Evolutionary conservation across 192 early-diverging fungal species (phyloP), one percentile per base, ranked within the genome.

Genomic region (Diversispora eburnea): DNA sequence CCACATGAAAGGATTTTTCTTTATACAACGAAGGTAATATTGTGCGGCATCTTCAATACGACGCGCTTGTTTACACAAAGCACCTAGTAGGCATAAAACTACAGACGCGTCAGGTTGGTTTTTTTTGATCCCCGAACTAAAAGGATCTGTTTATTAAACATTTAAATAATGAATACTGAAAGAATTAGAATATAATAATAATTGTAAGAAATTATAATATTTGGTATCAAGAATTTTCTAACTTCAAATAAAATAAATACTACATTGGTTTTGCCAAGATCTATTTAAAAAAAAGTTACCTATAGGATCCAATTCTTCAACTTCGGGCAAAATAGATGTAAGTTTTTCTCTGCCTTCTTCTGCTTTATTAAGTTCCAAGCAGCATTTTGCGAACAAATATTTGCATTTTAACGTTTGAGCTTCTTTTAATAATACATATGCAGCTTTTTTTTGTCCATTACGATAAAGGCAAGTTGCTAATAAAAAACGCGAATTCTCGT

Each of bases 1-100:
- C 84, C 84, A 85, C 48, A 85, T 55, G 67, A 85, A 81, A 42
- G 84, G 84, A 63, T 79, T 82, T 52, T 69, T 58, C 10, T 79
- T 69, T 3, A 85, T 54, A 13, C 78, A 78, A 17, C 77, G 54
- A n/a, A 72, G 67, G 22, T 80, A 85, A 58, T 81, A 76, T 54
- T 62, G 72, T 43, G 76, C 67, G 15, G 84, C 84, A n/a, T 77
- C 59, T 10, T 75, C 76, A 61, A 22, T 73, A 59, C 71, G 77
- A 66, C 33, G 75, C 63, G 54, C 81, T 76, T 75, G 25, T 72
- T 64, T 62, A n/a, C 73, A 73, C 7, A 79, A 55, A 60, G 51
- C n/a, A 17, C 78, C 78, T 63, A 78, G 46, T 12, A 75, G 74
- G 59, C 68, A 73, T 59, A 74, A 58, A 8, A 79, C 61, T 17